phyloP scores from a whole-genome alignment of 1,284 basidiomycete species.

The Termitomyces sp. region DNA sequence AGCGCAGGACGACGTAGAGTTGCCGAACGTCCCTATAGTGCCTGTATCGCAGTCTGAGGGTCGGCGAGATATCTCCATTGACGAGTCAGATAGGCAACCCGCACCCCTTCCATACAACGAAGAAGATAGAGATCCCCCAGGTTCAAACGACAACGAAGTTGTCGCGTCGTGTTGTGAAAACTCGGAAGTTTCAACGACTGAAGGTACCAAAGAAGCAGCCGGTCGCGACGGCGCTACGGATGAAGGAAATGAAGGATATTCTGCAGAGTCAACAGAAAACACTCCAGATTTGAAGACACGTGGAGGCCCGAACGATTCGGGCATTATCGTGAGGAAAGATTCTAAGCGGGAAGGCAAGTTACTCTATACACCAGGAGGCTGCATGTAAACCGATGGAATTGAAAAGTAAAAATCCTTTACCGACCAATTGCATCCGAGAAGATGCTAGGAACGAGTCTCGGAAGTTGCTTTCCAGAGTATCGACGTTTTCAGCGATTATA shows the following conservation, averaged over 20 bases:
- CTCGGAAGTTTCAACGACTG: background rate
- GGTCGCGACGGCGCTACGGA: background rate
- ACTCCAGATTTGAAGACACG: conserved; percentile 10
- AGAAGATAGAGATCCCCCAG: background rate
- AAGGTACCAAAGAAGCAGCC: background rate
- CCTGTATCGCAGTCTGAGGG: background rate
- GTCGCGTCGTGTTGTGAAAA: background rate
- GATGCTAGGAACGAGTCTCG: background rate
- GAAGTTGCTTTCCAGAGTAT: background rate
- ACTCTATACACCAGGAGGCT: background rate
- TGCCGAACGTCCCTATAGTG: background rate
- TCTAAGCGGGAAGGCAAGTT: background rate
- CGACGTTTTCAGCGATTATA: conserved; percentile 7
- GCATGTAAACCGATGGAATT: background rate
- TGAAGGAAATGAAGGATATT: background rate
- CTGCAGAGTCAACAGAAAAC: background rate
- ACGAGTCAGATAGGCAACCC: background rate
- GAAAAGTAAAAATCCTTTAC: background rate
- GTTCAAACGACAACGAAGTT: background rate
- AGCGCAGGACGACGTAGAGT: background rate
- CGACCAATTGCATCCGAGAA: background rate
- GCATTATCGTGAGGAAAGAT: background rate
- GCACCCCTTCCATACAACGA: background rate
- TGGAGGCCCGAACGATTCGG: background rate
- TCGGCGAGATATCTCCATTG: background rate